phyloP scores from a whole-genome alignment of 257 asterid genomes.

The Osmanthus fragrans region DNA sequence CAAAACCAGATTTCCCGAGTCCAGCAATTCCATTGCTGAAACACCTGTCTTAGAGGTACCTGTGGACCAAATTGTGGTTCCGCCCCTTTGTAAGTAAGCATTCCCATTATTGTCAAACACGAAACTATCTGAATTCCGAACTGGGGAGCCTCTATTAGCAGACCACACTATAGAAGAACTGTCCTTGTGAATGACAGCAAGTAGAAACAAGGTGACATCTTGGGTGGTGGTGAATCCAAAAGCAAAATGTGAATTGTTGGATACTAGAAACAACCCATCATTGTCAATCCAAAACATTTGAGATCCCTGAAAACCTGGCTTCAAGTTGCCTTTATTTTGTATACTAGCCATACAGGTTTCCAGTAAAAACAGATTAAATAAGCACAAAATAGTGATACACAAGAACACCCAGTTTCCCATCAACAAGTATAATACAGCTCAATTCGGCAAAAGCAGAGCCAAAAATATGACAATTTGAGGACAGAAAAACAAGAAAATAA shows the following conservation, averaged over 20 bases:
- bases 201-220: slow-evolving; percentile 69
- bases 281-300: slow-evolving; percentile 79
- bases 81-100: slow-evolving; percentile 54
- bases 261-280: slow-evolving; percentile 65
- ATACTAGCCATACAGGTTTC: slow-evolving; percentile 54
- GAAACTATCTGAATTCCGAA: slow-evolving; percentile 55
- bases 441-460: not conserved
- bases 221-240: slow-evolving; percentile 70
- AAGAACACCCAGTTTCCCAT: slow-evolving; percentile 52
- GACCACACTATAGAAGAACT: slow-evolving; percentile 78
- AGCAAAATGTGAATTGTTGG: slow-evolving; percentile 69
- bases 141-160: slow-evolving; percentile 70
- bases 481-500: not conserved
- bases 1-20: slow-evolving; percentile 75
- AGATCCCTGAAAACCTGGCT: slow-evolving; percentile 69
- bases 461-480: not conserved
- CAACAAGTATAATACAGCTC: slow-evolving; percentile 11
- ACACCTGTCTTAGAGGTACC: slow-evolving; percentile 61
- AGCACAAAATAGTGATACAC: slow-evolving; percentile 22
- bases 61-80: slow-evolving; percentile 65
- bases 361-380: slow-evolving; percentile 34
- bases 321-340: slow-evolving; percentile 56
- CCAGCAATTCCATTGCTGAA: slow-evolving; percentile 61
- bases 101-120: slow-evolving; percentile 66
- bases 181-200: slow-evolving; percentile 65